These are phyloP conservation scores for Pseudonitzschia multiseries DNA, from an alignment of 108 stramenopile genomes.

Conservation along the genomic window DNA sequence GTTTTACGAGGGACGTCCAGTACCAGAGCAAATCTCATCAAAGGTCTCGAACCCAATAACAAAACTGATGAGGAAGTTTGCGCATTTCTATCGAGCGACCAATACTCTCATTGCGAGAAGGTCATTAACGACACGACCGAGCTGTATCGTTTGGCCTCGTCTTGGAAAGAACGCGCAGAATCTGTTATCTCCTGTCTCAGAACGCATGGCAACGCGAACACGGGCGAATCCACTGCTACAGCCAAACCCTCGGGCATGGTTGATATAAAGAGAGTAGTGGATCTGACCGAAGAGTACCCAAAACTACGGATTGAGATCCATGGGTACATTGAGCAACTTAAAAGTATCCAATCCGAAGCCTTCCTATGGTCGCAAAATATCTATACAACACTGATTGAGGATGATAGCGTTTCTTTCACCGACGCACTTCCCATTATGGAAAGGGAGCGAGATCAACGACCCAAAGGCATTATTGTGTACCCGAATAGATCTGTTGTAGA, in stretches of 20 bases:
- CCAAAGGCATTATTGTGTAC: conserved; percentile 65
- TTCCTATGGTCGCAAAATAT: conserved; percentile 48
- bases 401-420: not conserved
- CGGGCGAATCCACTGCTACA: conserved; percentile 12
- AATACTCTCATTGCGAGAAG: conserved; percentile 1
- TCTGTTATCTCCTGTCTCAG: conserved; percentile 34
- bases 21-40: conserved; percentile 30
- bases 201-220: conserved; percentile 34
- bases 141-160: conserved; percentile 20
- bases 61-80: conserved; percentile 49
- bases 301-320: conserved; percentile 38
- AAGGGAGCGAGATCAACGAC: conserved; percentile 33
- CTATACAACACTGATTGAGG: conserved; percentile 2
- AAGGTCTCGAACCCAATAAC: conserved; percentile 32
- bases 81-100: conserved; percentile 48
- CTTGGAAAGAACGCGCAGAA: conserved; percentile 50
- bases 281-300: conserved; percentile 42
- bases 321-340: conserved; percentile 33
- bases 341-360: conserved; percentile 39
- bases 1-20: conserved; percentile 40
- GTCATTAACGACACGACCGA: not conserved
- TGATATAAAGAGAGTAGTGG: conserved; percentile 46
- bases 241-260: conserved; percentile 45
- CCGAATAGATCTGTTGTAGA: conserved; percentile 52
- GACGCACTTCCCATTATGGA: conserved; percentile 18